A percentile compares a stretch with the other conserved stretches of the same genome.
phyloP scores from a whole-genome alignment of 2,329 filamentous ascomycete genomes.

The Fusarium siculi region DNA sequence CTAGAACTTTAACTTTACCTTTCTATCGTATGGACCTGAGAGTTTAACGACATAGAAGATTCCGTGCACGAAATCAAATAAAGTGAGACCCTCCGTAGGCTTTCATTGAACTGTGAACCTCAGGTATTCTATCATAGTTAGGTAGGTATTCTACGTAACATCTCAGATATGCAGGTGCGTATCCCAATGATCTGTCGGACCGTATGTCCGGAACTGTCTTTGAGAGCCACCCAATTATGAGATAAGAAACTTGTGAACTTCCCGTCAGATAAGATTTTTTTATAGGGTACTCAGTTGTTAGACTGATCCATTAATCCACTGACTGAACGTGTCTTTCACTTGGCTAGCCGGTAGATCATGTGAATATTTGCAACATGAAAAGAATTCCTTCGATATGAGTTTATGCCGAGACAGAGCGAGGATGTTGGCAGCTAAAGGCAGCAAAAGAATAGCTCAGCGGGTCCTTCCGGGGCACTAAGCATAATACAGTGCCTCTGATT shows the following conservation, averaged over 20 bases:
- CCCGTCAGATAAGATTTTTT: neutral
- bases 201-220: conserved; percentile 2
- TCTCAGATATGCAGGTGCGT: neutral
- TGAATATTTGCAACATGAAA: conserved; percentile 17
- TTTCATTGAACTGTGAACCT: neutral
- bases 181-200: neutral
- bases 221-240: neutral
- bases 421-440: conserved; percentile 11
- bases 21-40: neutral
- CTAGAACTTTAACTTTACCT: neutral
- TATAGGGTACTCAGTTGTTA: neutral
- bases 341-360: neutral
- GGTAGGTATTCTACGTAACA: neutral
- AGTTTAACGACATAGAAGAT: neutral
- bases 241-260: neutral
- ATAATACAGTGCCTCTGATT: conserved; percentile 46
- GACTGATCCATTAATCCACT: conserved; percentile 2
- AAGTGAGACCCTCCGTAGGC: neutral
- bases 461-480: conserved; percentile 43
- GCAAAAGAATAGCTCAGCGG: conserved; percentile 35
- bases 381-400: conserved; percentile 12
- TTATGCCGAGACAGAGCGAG: conserved; percentile 47
- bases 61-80: neutral
- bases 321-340: neutral
- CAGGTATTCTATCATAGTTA: neutral